Percentiles rank a stretch among this genome's conserved stretches.
phyloP scores from a whole-genome alignment of 768 basidiomycete genomes.

The Cytidiella melzeri region DNA sequence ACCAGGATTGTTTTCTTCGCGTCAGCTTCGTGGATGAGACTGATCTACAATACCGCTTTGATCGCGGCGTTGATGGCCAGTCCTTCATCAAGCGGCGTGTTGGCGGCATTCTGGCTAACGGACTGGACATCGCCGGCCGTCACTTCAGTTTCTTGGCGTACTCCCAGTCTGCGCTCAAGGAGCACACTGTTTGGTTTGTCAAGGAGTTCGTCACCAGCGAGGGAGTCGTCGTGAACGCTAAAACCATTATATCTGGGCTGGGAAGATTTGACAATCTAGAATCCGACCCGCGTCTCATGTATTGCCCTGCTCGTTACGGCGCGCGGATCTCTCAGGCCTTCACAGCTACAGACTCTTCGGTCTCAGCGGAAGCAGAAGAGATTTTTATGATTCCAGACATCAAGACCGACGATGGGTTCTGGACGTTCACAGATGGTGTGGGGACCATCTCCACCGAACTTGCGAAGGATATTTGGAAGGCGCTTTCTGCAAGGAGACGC shows the following conservation, averaged over 20 bases:
- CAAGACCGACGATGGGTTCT: constrained; percentile 25
- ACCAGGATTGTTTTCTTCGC: constrained; percentile 53
- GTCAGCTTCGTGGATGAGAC: constrained; percentile 61
- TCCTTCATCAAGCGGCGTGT: constrained; percentile 44
- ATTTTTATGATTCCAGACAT: constrained; percentile 43
- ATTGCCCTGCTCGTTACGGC: constrained; percentile 63
- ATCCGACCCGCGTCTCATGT: constrained; percentile 39
- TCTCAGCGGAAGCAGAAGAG: constrained; percentile 36
- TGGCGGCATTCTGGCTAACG: constrained; percentile 36
- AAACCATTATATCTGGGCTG: constrained; percentile 45
- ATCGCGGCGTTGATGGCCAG: constrained; percentile 48
- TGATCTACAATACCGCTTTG: constrained; percentile 44
- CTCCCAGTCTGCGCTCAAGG: constrained; percentile 67
- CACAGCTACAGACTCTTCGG: constrained; percentile 62
- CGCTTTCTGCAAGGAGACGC: constrained; percentile 32
- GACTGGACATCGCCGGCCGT: constrained; percentile 49
- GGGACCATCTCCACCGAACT: constrained; percentile 56
- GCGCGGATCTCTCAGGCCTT: constrained; percentile 72
- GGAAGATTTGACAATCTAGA: constrained; percentile 38
- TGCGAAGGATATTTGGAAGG: constrained; percentile 41
- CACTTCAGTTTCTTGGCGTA: constrained; percentile 62
- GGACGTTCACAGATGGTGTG: constrained; percentile 65
- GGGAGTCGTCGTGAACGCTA: constrained; percentile 29
- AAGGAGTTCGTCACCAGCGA: constrained; percentile 39
- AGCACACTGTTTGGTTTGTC: constrained; percentile 57